A percentile compares a stretch with the other conserved stretches of the same genome.
Evolutionary conservation across 2,329 filamentous ascomycete genomes (phyloP).

Genomic region (Xylaria sp.): DNA sequence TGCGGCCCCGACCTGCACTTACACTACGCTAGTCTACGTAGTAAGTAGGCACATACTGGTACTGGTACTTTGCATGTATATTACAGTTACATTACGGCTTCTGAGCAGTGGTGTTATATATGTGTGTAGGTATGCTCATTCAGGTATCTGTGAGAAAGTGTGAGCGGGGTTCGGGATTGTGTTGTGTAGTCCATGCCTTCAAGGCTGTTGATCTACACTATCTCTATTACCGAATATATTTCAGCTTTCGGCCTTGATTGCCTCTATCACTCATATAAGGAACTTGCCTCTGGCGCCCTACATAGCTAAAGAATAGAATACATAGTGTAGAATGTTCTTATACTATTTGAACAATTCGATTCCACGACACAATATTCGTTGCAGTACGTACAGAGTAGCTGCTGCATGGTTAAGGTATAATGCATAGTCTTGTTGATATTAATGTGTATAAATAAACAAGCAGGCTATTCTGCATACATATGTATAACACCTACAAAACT

Average conservation of each 20-base stretch:
- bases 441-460: background rate
- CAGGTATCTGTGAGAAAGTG: background rate
- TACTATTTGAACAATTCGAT: background rate
- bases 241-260: background rate
- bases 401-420: background rate
- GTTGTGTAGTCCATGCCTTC: background rate
- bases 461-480: slow-evolving; percentile 1
- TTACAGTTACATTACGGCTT: background rate
- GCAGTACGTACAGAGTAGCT: background rate
- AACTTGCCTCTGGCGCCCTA: background rate
- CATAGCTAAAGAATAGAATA: background rate
- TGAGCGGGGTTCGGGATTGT: background rate
- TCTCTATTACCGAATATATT: background rate
- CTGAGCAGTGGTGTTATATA: background rate
- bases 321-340: background rate
- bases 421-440: background rate
- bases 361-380: background rate
- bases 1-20: background rate
- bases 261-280: background rate
- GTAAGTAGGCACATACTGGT: background rate
- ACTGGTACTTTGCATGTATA: background rate
- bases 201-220: background rate
- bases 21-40: background rate
- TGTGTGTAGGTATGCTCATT: too few relatives aligned
- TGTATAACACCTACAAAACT: background rate